Evolutionary conservation across 495 filamentous ascomycete species (phyloP).

Genomic region (Lichina pygmaea): DNA sequence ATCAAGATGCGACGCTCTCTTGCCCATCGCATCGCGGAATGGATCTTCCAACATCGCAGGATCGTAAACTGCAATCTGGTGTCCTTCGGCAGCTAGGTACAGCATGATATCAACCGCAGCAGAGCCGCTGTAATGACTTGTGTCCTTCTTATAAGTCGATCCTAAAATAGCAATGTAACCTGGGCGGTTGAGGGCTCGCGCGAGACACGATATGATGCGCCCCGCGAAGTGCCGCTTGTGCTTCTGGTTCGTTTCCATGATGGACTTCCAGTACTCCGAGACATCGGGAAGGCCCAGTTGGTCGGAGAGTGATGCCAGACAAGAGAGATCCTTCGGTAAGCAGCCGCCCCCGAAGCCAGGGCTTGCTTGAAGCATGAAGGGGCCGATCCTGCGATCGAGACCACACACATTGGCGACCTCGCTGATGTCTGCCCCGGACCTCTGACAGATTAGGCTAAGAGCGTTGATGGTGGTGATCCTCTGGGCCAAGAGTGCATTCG

Average conservation of each 20-base stretch:
- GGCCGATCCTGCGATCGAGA: constrained; percentile 41
- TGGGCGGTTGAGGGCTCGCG: constrained; percentile 32
- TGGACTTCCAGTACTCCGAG: constrained; percentile 46
- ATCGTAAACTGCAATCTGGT: constrained; percentile 45
- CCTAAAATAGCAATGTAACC: constrained; percentile 34
- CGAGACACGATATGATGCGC: constrained; percentile 32
- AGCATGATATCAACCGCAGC: constrained; percentile 41
- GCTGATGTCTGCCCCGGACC: constrained; percentile 46
- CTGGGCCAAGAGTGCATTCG: constrained; percentile 62
- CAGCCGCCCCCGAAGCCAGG: constrained; percentile 63
- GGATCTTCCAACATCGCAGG: constrained; percentile 16
- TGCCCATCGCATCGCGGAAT: neutral
- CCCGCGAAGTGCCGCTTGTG: constrained; percentile 41
- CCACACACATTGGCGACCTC: constrained; percentile 47
- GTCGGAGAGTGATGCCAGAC: constrained; percentile 46
- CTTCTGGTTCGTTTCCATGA: constrained; percentile 53
- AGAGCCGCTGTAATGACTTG: constrained; percentile 49
- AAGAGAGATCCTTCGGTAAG: constrained; percentile 64
- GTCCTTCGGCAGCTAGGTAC: constrained; percentile 31
- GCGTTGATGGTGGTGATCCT: constrained; percentile 67
- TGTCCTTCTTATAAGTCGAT: constrained; percentile 64
- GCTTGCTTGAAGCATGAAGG: constrained; percentile 48
- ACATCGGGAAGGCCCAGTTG: constrained; percentile 43
- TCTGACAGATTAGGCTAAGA: constrained; percentile 55
- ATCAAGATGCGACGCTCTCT: constrained; percentile 4